phyloP scores from a whole-genome alignment of 192 early-diverging fungal species.

The Coemansia asiatica region DNA sequence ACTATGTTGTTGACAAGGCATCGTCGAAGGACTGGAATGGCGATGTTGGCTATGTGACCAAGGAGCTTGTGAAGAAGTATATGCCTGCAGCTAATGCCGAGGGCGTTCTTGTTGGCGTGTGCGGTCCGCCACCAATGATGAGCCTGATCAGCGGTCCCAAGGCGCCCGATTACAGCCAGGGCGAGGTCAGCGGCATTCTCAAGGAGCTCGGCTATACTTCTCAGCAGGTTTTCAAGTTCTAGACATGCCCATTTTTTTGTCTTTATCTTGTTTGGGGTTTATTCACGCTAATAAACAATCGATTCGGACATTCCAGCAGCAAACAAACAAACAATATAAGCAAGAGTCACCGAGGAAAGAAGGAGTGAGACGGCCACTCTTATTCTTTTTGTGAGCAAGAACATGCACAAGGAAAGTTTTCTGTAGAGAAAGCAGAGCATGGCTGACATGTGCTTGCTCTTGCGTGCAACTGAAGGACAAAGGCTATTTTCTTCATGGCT shows the following conservation, averaged over 20 bases:
- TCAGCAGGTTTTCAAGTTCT: conserved; percentile 83
- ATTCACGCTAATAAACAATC: neutral
- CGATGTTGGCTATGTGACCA: conserved; percentile 72
- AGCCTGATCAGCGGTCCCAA: conserved; percentile 74
- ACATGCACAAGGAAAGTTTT: neutral
- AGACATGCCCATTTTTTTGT: neutral
- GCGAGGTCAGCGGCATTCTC: conserved; percentile 79
- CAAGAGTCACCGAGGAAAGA: neutral
- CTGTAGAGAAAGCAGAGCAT: neutral
- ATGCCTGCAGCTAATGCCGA: conserved; percentile 61
- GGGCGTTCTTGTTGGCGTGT: conserved; percentile 62
- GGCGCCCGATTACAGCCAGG: conserved; percentile 79
- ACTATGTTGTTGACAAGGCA: conserved; percentile 68
- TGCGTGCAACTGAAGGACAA: neutral
- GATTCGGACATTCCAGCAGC: neutral
- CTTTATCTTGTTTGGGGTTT: neutral
- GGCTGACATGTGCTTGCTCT: neutral
- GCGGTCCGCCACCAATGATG: conserved; percentile 74
- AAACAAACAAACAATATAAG: too few species aligned
- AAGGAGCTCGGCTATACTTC: conserved; percentile 73
- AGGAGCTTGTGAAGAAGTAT: conserved; percentile 67
- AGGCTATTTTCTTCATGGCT: too few species aligned
- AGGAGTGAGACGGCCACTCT: neutral
- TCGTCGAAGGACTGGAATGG: conserved; percentile 65
- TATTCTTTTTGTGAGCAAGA: too few species aligned